Percentiles rank a stretch among this genome's conserved stretches.
Evolutionary conservation across 2,329 filamentous ascomycete species (phyloP).

Genomic region (Aspergillus calidoustus): DNA sequence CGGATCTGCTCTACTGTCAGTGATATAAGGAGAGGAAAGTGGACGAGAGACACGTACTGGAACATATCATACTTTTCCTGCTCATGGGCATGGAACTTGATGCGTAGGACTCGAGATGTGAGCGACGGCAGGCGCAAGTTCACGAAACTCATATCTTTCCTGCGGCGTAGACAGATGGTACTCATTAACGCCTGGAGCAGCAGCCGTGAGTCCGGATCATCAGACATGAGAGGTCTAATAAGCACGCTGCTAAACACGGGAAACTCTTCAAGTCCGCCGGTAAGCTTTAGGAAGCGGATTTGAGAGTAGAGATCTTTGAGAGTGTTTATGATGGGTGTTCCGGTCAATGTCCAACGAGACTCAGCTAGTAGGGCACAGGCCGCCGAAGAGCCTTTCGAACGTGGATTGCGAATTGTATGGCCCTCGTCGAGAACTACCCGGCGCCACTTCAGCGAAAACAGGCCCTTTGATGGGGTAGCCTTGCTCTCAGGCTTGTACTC

Average conservation of each 20-base stretch:
- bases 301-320: slow-evolving; percentile 81
- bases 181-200: slow-evolving; percentile 77
- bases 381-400: slow-evolving; percentile 72
- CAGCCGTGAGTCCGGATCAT: slow-evolving; percentile 61
- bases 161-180: slow-evolving; percentile 78
- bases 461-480: slow-evolving; percentile 52
- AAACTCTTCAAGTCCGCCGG: slow-evolving; percentile 73
- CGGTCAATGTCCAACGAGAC: slow-evolving; percentile 78
- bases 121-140: slow-evolving; percentile 78
- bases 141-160: slow-evolving; percentile 87
- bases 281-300: slow-evolving; percentile 75
- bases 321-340: slow-evolving; percentile 82
- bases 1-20: slow-evolving; percentile 53
- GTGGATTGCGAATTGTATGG: slow-evolving; percentile 78
- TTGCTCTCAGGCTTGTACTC: slow-evolving; percentile 62
- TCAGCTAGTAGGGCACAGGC: slow-evolving; percentile 69
- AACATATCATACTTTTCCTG: slow-evolving; percentile 77
- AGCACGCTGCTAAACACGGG: slow-evolving; percentile 75
- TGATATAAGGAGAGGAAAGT: neutral
- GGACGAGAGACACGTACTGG: slow-evolving; percentile 53
- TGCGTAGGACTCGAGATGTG: slow-evolving; percentile 75
- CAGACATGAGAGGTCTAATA: slow-evolving; percentile 67
- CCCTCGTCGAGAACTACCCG: slow-evolving; percentile 83
- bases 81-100: slow-evolving; percentile 75
- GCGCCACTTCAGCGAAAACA: slow-evolving; percentile 73